Evolutionary conservation across 2,329 filamentous ascomycete species (phyloP).

Genomic region (Coniochaeta sp.): DNA sequence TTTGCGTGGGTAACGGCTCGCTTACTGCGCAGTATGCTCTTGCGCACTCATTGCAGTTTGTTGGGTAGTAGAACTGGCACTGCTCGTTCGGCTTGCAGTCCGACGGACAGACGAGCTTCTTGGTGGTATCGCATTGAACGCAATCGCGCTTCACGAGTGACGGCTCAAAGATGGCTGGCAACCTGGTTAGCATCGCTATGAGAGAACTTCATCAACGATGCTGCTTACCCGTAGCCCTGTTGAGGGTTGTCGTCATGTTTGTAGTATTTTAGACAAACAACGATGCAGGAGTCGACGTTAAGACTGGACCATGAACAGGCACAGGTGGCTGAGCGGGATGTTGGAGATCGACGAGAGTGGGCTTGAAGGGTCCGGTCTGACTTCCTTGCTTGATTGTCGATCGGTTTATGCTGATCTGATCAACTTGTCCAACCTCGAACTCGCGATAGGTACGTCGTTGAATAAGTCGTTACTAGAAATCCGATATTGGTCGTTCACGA

Average conservation of each 20-base stretch:
- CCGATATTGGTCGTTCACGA: not conserved
- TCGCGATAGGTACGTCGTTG: not conserved
- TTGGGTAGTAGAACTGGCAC: slow-evolving; percentile 38
- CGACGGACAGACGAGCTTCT: slow-evolving; percentile 33
- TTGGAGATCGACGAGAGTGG: not conserved
- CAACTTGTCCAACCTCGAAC: not conserved
- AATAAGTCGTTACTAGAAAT: not conserved
- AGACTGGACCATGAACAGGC: not conserved
- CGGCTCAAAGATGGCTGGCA: not conserved
- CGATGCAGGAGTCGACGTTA: not conserved
- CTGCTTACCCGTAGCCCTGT: not conserved
- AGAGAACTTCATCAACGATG: not conserved
- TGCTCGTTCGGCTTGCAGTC: slow-evolving; percentile 30
- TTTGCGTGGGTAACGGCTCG: slow-evolving; percentile 9
- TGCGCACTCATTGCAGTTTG: slow-evolving; percentile 39
- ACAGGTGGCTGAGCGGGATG: not conserved
- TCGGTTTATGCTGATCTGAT: not conserved
- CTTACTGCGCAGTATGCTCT: slow-evolving; percentile 35
- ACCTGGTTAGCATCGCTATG: not conserved
- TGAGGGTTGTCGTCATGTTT: not conserved
- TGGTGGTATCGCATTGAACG: slow-evolving; percentile 32
- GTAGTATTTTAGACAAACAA: not conserved
- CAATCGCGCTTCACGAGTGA: slow-evolving; percentile 23
- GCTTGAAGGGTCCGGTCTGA: not conserved
- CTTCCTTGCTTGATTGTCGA: slow-evolving; percentile 1